Evolutionary conservation across 371 early-diverging fungal genomes (phyloP), one percentile per base, ranked within the genome.

Genomic region (Capniomyces stellatus): DNA sequence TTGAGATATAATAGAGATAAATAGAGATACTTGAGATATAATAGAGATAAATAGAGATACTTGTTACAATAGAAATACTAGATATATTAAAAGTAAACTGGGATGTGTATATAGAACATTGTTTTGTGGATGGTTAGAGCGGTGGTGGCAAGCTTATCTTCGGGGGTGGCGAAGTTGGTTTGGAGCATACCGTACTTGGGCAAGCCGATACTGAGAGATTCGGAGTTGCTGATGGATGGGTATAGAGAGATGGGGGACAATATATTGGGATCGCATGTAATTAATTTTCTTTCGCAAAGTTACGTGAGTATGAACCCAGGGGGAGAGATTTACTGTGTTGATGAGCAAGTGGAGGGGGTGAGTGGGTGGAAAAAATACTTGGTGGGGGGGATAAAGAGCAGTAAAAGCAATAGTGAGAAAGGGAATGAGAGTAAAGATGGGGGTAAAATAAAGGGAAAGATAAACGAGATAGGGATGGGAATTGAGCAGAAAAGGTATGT

Each of bases 261-360:
- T 40, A 67, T 67, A 40, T 55, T 67, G 53, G 68, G 68, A 2
- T 52, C 67, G 6, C 68, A 67, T 43, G 63, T 67, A 15, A 60
- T 67, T 30, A 65, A 66, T 29, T 43, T 67, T 39, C 48, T 67
- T 31, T 63, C 67, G 18, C 67, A 62, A 54, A 67, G 68, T 46
- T 30, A 66, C 35, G 63, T 67, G 3, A 59, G 59, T 29, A 63
- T 67, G 68, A 67, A 67, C 23, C 67, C 63, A 8, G 35, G 51
- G 12, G 54, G 56, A 31, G 52, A 51, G 44, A 27, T 43, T 6
- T 54, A 57, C 48, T 67, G 68, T 54, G 56, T 67, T 40, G 58
- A 63, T 40, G 43, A 12, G 15, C 27, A n/a, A 31, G 46, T 29
- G 13, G 15, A 18, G 24, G 29, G 41, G 15, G 35, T 10, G 15